Evolutionary conservation across 257 asterid species (phyloP), one percentile per base, ranked within the genome.

Genomic region (Solanum chmielewskii): DNA sequence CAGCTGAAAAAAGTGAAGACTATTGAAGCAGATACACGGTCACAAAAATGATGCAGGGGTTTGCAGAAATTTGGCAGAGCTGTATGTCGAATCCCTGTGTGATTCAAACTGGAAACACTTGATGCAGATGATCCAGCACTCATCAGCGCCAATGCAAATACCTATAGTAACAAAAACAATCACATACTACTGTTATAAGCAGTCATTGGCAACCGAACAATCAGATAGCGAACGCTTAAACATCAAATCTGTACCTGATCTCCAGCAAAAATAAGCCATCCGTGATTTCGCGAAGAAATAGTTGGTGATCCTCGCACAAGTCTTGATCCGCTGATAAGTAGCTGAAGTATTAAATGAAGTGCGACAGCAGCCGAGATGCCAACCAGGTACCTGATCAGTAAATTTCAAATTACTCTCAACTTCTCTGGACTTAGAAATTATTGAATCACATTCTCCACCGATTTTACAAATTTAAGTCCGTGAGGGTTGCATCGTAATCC

Each of bases 111-210:
- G 45, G 98, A 93, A 0, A 95, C 98, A 1, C 99, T 97, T 0
- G 98, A 91, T 16, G 98, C 96, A 21, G 99, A 98, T 33, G 99
- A 96, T 90, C 96, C 98, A 16, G 96, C 99, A 44, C 99, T 94
- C 93, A 96, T 93, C 96, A 92, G 68, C 4, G 93, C 98, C 76
- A 90, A 94, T 7, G 96, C 95, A 88, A 96, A 93, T 66, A 96
- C 85, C 99, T 96, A 14, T 77, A 77, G 60, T 13, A 42, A 42
- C 60, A 77, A 44, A 42, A 7, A 3, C 35, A 23, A 41, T n/a
- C 83, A n/a, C 33, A n/a, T 62, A 62, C 4, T 23, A 62, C 70
- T 0, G 31, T 10, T 62, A 62, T 62, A 62, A 62, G 70, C 70
- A 62, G 2, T 23, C 1, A 62, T 62, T 23, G 31, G 16, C 29